Evolutionary conservation across 495 filamentous ascomycete genomes (phyloP), one percentile per base, ranked within the genome.

Genomic region (Penicillium egyptiacum): DNA sequence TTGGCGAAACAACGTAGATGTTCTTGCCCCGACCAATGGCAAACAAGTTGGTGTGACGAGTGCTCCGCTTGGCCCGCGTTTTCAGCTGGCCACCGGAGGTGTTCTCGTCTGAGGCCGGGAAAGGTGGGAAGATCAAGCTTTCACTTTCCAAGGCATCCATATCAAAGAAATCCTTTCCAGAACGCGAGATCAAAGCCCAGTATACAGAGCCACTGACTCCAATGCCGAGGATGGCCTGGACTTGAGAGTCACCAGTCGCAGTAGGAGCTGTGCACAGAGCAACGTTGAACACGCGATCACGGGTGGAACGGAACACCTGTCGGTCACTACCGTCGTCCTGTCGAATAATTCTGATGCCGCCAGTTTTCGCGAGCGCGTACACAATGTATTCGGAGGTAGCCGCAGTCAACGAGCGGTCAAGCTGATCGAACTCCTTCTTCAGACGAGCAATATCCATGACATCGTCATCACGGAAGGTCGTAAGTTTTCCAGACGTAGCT

Each of bases 341-440:
- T 56, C 90, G 84, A 66, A 99, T 96, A 35, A 99, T 86, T 42
- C 92, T 82, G 50, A 98, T 82, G 30, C 95, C 94, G 23, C 91
- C 92, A 56, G 87, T 88, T 78, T 96, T 97, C 17, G 88, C 87
- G 71, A 96, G 86, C 30, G 91, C 91, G 67, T 97, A 98, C 9
- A 89, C 88, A 63, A 99, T 99, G 72, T 91, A 96, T 14, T 87
- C 85, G 60, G 88, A 87, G n/a, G 90, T 91, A 30, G 92, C 93
- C 3, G 92, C 86, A 30, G 91, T 91, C 43, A 99, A 79, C 47
- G 90, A 94, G 50, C 95, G 89, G 67, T 99, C 95, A 47, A 95
- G 84, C 70, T 98, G 95, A 70, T 99, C 95, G 62, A 98, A 98
- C 7, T 94, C 89, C 73, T 98, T 97, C 78, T 96, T 96, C 52